Evolutionary conservation across 352 stramenopile species (phyloP).

Genomic region (Phytopythium montanum): DNA sequence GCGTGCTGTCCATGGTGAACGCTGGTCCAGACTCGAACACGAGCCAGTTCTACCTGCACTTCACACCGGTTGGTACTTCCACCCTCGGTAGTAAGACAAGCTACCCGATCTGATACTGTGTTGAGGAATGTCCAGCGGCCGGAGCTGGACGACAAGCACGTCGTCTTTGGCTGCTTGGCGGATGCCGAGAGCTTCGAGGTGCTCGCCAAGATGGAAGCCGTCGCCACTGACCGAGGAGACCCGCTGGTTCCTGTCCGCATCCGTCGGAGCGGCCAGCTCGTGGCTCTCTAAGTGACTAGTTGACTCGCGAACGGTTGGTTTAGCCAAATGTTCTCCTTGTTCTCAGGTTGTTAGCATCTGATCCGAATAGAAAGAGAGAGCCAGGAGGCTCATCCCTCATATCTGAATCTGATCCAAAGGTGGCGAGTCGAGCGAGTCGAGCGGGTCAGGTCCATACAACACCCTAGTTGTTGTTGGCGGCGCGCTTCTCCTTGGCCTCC

Average conservation of each 20-base stretch:
- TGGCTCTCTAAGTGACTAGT: constrained; percentile 16
- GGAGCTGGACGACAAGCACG: constrained; percentile 72
- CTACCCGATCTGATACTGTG: too few relatives aligned
- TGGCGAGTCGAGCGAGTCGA: too few relatives aligned
- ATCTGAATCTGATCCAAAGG: too few relatives aligned
- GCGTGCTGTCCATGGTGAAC: constrained; percentile 95
- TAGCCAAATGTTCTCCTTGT: constrained; percentile 7
- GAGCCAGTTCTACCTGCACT: constrained; percentile 95
- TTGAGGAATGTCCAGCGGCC: constrained; percentile 31
- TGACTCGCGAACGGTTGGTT: too few relatives aligned
- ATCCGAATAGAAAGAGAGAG: neutral
- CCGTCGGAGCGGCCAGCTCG: constrained; percentile 38
- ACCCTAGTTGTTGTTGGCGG: constrained; percentile 68
- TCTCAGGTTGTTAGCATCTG: neutral
- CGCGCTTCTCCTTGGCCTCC: constrained; percentile 70
- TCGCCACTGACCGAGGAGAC: constrained; percentile 48
- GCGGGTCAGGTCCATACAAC: neutral
- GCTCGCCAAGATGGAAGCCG: constrained; percentile 40
- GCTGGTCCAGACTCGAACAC: constrained; percentile 93
- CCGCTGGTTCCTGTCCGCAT: constrained; percentile 48
- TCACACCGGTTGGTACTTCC: constrained; percentile 44
- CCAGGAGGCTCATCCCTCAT: neutral
- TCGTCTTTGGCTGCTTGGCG: constrained; percentile 72
- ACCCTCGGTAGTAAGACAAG: neutral
- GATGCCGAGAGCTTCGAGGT: constrained; percentile 41